These are phyloP conservation scores for Aquilaria malaccensis DNA, from an alignment of 345 rosid species.

Conservation along the genomic window DNA sequence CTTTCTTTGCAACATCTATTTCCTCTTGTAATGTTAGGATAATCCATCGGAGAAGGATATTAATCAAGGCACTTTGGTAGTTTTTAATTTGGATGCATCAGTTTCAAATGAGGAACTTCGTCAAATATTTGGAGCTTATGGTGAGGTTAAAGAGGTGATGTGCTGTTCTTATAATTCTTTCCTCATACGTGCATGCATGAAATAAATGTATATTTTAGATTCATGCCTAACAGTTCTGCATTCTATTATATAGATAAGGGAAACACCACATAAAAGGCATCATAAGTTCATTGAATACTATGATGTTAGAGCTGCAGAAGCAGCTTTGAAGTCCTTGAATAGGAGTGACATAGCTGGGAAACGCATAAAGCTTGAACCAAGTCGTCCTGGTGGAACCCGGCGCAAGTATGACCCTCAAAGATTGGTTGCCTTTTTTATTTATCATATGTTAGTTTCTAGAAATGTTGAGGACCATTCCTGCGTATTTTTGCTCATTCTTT, in stretches of 20 bases:
- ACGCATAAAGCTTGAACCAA: conserved; percentile 80
- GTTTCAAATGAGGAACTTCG: conserved; percentile 68
- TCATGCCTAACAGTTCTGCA: conserved; percentile 19
- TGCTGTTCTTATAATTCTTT: neutral
- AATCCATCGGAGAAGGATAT: conserved; percentile 80
- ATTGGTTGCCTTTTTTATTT: neutral
- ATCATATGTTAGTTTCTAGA: too few relatives aligned
- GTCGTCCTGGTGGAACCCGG: conserved; percentile 88
- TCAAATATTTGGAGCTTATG: conserved; percentile 60
- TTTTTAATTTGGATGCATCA: conserved; percentile 72
- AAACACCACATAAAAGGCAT: conserved; percentile 81
- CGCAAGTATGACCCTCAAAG: conserved; percentile 29
- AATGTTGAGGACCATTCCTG: too few relatives aligned
- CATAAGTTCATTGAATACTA: conserved; percentile 79
- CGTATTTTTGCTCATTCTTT: too few relatives aligned
- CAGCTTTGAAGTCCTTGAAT: conserved; percentile 66
- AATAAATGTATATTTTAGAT: conserved; percentile 9
- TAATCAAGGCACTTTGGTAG: conserved; percentile 76
- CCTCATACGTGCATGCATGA: neutral
- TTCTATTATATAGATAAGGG: conserved; percentile 50
- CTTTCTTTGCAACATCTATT: conserved; percentile 4
- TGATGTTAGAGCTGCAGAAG: conserved; percentile 78
- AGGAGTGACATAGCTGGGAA: conserved; percentile 75
- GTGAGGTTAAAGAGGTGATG: conserved; percentile 78
- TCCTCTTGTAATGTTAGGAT: conserved; percentile 29